A percentile compares a stretch with the other conserved stretches of the same genome.
These are phyloP conservation scores for Crepidotus sp. DNA, from an alignment of 1,284 basidiomycete species.

Conservation along the genomic window DNA sequence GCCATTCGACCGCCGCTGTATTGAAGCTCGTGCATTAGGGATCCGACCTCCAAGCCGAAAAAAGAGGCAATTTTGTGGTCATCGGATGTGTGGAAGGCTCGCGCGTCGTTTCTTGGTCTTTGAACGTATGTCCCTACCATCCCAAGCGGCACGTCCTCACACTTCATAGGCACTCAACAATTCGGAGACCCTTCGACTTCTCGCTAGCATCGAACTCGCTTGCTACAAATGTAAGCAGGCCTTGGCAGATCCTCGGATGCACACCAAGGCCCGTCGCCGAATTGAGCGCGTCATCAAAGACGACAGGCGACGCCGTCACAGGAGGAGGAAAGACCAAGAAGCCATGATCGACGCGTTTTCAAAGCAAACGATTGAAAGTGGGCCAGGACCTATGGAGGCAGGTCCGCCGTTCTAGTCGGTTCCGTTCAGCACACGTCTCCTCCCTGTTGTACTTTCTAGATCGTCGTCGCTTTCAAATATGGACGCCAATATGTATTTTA, in stretches of 20 bases:
- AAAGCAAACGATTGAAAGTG: slow-evolving; percentile 29
- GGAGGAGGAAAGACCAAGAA: slow-evolving; percentile 71
- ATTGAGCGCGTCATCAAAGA: slow-evolving; percentile 73
- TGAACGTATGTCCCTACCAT: slow-evolving; percentile 47
- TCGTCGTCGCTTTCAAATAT: slow-evolving; percentile 13
- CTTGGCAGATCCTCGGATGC: slow-evolving; percentile 51
- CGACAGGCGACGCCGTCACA: slow-evolving; percentile 68
- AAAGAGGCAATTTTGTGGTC: slow-evolving; percentile 76
- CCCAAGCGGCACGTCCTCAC: slow-evolving; percentile 3
- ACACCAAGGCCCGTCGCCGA: slow-evolving; percentile 54
- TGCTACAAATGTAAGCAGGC: slow-evolving; percentile 66
- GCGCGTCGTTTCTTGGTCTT: slow-evolving; percentile 73
- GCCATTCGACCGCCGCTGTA: background rate
- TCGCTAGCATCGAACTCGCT: slow-evolving; percentile 73
- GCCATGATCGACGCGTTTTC: slow-evolving; percentile 70
- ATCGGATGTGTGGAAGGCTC: slow-evolving; percentile 63
- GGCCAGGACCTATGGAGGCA: slow-evolving; percentile 8
- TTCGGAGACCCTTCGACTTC: slow-evolving; percentile 66
- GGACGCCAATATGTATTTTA: slow-evolving; percentile 19
- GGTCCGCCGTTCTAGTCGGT: slow-evolving; percentile 13
- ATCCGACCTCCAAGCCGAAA: slow-evolving; percentile 70
- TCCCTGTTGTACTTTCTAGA: slow-evolving; percentile 17
- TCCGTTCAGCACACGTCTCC: slow-evolving; percentile 1
- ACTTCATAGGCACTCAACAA: slow-evolving; percentile 61
- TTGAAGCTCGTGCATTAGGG: slow-evolving; percentile 30